phyloP scores from a whole-genome alignment of 1,139 yeast genomes.

The Waltiozyma solani region DNA sequence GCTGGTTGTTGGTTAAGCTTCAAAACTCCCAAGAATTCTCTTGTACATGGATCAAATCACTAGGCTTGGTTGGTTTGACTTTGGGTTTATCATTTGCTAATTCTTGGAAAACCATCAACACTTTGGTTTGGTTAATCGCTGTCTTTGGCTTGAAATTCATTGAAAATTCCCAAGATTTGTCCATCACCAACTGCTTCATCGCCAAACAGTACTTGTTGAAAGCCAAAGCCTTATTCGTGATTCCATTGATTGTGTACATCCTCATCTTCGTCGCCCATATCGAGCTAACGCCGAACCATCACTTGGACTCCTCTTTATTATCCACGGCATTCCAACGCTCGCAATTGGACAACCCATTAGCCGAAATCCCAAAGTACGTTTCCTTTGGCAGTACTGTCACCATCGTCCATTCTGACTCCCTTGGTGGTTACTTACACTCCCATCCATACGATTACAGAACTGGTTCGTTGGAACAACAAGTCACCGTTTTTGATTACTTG shows the following conservation, averaged over 20 bases:
- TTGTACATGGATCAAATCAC: constrained; percentile 34
- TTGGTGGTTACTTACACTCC: constrained; percentile 64
- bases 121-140: constrained; percentile 39
- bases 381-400: constrained; percentile 60
- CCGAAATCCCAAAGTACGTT: constrained; percentile 34
- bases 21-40: constrained; percentile 28
- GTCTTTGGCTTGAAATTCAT: constrained; percentile 39
- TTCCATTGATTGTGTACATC: constrained; percentile 44
- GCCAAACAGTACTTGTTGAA: constrained; percentile 27
- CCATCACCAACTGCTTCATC: constrained; percentile 25
- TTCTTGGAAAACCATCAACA: constrained; percentile 44
- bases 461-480: constrained; percentile 60
- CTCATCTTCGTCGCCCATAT: constrained; percentile 42
- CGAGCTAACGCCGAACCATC: constrained; percentile 26
- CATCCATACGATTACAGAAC: constrained; percentile 41
- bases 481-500: constrained; percentile 45
- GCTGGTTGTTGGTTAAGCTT: constrained; percentile 35
- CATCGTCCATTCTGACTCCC: constrained; percentile 45
- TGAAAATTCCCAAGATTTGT: constrained; percentile 48
- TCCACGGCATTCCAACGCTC: constrained; percentile 50
- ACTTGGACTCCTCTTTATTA: constrained; percentile 43
- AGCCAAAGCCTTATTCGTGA: constrained; percentile 25
- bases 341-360: constrained; percentile 24
- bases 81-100: constrained; percentile 45
- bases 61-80: constrained; percentile 36